Conservation (phyloP, 2,329 filamentous ascomycete species). For the Sclerotinia subarctica region DNA sequence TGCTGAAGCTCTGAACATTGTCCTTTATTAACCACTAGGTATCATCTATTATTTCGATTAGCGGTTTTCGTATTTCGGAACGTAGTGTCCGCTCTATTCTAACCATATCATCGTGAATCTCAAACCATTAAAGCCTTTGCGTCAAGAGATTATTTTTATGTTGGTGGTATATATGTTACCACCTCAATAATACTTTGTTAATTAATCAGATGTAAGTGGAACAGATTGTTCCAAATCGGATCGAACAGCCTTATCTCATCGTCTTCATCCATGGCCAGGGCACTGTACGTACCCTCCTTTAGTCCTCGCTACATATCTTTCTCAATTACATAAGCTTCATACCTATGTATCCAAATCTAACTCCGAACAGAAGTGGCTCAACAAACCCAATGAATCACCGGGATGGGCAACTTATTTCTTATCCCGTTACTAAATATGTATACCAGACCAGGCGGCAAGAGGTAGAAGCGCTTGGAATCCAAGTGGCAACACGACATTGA, state of each 20-base stretch:
- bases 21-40: neutral
- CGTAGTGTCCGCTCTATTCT: neutral
- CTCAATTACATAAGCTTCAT: too few relatives aligned
- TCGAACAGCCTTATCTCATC: conserved; percentile 27
- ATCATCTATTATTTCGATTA: neutral
- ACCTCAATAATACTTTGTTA: conserved; percentile 21
- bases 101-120: neutral
- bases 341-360: neutral
- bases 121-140: neutral
- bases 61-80: neutral
- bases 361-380: conserved; percentile 43
- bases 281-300: conserved; percentile 28
- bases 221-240: conserved; percentile 41
- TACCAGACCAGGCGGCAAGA: conserved; percentile 37
- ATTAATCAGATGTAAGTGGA: conserved; percentile 53
- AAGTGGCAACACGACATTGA: conserved; percentile 19
- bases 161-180: conserved; percentile 32
- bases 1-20: neutral
- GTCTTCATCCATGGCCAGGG: conserved; percentile 34
- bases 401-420: conserved; percentile 50
- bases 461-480: conserved; percentile 24
- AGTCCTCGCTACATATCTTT: neutral
- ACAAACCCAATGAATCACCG: conserved; percentile 46
- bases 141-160: conserved; percentile 30
- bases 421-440: conserved; percentile 45